Evolutionary conservation across 441 rosid species (phyloP), one percentile per base, ranked within the genome.

Genomic region (Eruca vesicaria): DNA sequence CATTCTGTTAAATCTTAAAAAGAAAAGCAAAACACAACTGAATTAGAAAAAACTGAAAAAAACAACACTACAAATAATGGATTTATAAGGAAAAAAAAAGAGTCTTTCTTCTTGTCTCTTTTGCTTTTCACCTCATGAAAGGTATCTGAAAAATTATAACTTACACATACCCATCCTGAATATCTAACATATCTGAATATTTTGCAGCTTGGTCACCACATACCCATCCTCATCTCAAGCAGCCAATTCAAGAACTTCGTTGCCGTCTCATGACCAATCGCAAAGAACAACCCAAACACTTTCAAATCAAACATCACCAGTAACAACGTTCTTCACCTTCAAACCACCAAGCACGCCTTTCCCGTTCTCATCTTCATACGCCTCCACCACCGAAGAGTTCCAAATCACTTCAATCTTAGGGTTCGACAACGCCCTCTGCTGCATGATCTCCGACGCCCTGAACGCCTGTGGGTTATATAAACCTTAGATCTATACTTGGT

Each of bases 401-500:
- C 79, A 79, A 6, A 79, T 75, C 28, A 79, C 79, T 23, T 79
- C 77, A n/a, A 79, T 79, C 71, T 79, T n/a, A n/a, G n/a, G n/a
- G n/a, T n/a, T n/a, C n/a, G n/a, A n/a, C n/a, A n/a, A n/a, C n/a
- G n/a, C n/a, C 38, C 88, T 56, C 68, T 65, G 78, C 79, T 85
- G 88, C 88, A 85, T 82, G 7, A 83, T 81, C 83, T 85, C 83
- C 20, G 88, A 85, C 3, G 88, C 88, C 73, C 88, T 85, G 7
- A 85, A 82, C 16, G 84, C 11, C 2, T 83, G 56, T 83, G 86
- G 57, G 83, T 73, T 11, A 85, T 83, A 52, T 83, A 83, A 23
- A 85, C 88, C 73, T 83, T 81, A 10, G 84, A 83, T 7, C 85
- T n/a, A n/a, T n/a, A n/a, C n/a, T n/a, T n/a, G n/a, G n/a, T n/a